These are phyloP conservation scores for Xerocomus minutiporus DNA, from an alignment of 1,284 basidiomycete genomes.

Conservation along the genomic window DNA sequence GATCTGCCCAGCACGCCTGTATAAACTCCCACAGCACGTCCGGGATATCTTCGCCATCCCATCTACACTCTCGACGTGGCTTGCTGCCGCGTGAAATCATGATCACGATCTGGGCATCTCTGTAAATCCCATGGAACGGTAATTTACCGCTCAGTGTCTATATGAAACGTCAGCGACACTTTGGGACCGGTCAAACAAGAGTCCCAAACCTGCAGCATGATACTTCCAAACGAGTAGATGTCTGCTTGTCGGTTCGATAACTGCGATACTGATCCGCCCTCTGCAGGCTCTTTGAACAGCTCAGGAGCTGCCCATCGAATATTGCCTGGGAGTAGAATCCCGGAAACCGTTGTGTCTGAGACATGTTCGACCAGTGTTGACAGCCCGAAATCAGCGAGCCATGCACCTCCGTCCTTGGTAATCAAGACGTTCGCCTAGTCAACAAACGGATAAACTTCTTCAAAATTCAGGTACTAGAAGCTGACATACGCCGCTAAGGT, in stretches of 20 bases:
- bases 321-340: slow-evolving; percentile 26
- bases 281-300: slow-evolving; percentile 7
- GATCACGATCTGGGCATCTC: slow-evolving; percentile 22
- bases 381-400: slow-evolving; percentile 30
- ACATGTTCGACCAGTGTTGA: slow-evolving; percentile 28
- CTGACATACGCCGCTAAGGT: slow-evolving; percentile 25
- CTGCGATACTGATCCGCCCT: slow-evolving; percentile 10
- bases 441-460: slow-evolving; percentile 1
- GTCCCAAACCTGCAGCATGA: slow-evolving; percentile 26
- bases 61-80: slow-evolving; percentile 14
- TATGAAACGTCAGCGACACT: background rate
- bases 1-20: slow-evolving; percentile 17
- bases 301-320: slow-evolving; percentile 30
- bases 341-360: slow-evolving; percentile 14
- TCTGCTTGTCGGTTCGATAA: slow-evolving; percentile 21
- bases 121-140: slow-evolving; percentile 21
- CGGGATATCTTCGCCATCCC: slow-evolving; percentile 23
- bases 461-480: background rate
- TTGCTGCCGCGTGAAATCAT: slow-evolving; percentile 9
- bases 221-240: slow-evolving; percentile 28
- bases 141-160: slow-evolving; percentile 25
- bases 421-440: slow-evolving; percentile 34
- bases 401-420: slow-evolving; percentile 13
- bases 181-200: background rate
- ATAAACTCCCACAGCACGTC: slow-evolving; percentile 26